A percentile compares a stretch with the other conserved stretches of the same genome.
phyloP scores from a whole-genome alignment of 2,329 filamentous ascomycete genomes.

The Ascocoryne sarcoides region DNA sequence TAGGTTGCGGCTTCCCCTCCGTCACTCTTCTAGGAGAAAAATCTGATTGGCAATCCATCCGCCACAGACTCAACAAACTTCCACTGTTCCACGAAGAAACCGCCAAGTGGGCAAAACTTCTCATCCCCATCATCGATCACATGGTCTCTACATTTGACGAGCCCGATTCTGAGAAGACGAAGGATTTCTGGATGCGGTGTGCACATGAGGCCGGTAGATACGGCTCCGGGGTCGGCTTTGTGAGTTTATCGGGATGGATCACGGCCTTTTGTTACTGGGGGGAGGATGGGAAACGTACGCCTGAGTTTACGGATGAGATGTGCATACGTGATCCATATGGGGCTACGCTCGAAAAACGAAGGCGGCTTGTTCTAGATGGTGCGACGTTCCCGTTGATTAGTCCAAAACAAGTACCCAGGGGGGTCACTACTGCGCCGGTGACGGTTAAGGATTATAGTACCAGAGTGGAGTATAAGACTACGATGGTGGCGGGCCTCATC shows the following conservation, averaged over 20 bases:
- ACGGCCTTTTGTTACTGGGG: conserved; percentile 31
- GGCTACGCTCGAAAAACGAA: background rate
- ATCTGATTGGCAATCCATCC: conserved; percentile 35
- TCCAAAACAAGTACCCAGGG: conserved; percentile 22
- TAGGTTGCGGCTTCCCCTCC: conserved; percentile 40
- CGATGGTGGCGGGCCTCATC: conserved; percentile 29
- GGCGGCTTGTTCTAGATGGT: conserved; percentile 15
- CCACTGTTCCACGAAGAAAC: conserved; percentile 28
- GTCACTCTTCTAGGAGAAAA: conserved; percentile 42
- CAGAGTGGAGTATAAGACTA: conserved; percentile 17
- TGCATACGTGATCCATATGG: background rate
- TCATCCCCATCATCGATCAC: conserved; percentile 28
- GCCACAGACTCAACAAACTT: conserved; percentile 27
- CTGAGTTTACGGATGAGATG: background rate
- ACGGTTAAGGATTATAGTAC: conserved; percentile 21
- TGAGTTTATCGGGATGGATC: conserved; percentile 27
- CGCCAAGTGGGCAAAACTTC: conserved; percentile 24
- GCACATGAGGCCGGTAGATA: conserved; percentile 20
- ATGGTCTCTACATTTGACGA: conserved; percentile 31
- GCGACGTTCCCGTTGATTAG: conserved; percentile 21
- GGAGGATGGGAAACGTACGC: conserved; percentile 16
- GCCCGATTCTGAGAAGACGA: conserved; percentile 14
- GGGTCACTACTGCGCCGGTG: conserved; percentile 27
- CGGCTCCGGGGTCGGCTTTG: conserved; percentile 15
- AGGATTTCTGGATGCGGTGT: conserved; percentile 30